phyloP scores from a whole-genome alignment of 768 basidiomycete genomes.

The Lepiota subincarnata region DNA sequence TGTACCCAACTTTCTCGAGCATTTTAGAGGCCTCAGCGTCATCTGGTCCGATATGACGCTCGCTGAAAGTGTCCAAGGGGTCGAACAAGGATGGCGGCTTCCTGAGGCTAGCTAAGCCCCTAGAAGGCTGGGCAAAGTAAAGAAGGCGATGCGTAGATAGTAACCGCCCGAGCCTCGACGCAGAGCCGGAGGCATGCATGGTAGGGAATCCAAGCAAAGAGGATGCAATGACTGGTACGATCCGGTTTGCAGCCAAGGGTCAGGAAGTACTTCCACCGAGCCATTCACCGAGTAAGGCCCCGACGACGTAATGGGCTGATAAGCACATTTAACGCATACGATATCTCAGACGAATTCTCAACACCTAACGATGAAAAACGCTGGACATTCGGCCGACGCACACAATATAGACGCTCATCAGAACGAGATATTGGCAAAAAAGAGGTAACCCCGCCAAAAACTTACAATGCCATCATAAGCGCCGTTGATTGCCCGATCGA shows the following conservation, averaged over 20 bases:
- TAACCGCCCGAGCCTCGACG: conserved; percentile 23
- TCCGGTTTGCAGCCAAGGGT: conserved; percentile 21
- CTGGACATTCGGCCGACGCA: neutral
- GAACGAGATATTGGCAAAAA: neutral
- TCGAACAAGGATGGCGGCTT: conserved; percentile 65
- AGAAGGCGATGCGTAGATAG: conserved; percentile 18
- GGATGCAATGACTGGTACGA: conserved; percentile 15
- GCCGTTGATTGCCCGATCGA: neutral
- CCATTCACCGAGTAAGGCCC: conserved; percentile 54
- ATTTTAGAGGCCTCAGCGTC: conserved; percentile 74
- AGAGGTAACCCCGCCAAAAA: neutral
- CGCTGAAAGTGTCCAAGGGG: conserved; percentile 84
- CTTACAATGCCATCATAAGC: conserved; percentile 4
- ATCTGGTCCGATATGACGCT: conserved; percentile 92
- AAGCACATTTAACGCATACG: conserved; percentile 10
- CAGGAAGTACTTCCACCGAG: conserved; percentile 39
- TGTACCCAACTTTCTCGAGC: conserved; percentile 81
- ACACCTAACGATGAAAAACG: neutral
- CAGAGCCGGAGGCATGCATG: conserved; percentile 32
- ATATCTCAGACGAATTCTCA: neutral
- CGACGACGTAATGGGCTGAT: conserved; percentile 28
- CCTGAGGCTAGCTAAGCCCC: conserved; percentile 59
- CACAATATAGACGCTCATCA: neutral
- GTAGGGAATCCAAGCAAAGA: conserved; percentile 13
- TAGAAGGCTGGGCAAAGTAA: conserved; percentile 18